Evolutionary conservation across 2,329 filamentous ascomycete genomes (phyloP).

Genomic region (Sphaerulina vaccinii): DNA sequence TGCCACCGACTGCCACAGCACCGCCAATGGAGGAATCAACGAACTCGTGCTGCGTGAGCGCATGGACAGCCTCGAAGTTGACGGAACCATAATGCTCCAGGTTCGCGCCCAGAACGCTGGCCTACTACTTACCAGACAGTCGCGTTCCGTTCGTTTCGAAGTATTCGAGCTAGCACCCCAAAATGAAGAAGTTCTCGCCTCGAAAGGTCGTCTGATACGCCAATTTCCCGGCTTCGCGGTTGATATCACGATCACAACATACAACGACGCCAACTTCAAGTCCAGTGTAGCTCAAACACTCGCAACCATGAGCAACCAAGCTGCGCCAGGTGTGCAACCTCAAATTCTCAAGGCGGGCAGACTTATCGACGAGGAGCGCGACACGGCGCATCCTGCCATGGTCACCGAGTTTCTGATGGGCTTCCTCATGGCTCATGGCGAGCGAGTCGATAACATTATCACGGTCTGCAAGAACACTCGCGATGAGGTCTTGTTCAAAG

Average conservation of each 20-base stretch:
- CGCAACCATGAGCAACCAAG: conserved; percentile 20
- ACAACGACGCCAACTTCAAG: conserved; percentile 34
- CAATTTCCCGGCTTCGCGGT: conserved; percentile 60
- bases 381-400: conserved; percentile 57
- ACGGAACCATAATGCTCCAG: conserved; percentile 9
- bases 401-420: conserved; percentile 57
- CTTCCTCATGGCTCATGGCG: conserved; percentile 12
- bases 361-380: conserved; percentile 54
- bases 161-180: conserved; percentile 59
- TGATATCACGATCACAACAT: conserved; percentile 23
- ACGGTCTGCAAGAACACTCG: conserved; percentile 57
- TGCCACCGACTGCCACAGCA: conserved; percentile 5
- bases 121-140: conserved; percentile 23
- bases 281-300: conserved; percentile 21
- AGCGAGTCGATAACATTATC: not conserved
- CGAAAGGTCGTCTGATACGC: conserved; percentile 56
- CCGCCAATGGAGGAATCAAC: not conserved
- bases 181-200: conserved; percentile 53
- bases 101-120: conserved; percentile 29
- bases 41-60: conserved; percentile 1
- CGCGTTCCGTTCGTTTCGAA: conserved; percentile 52
- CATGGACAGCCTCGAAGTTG: conserved; percentile 1
- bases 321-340: conserved; percentile 22
- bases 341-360: conserved; percentile 50
- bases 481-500: conserved; percentile 58